Conservation (phyloP, 495 filamentous ascomycete species). For the Parathielavia appendiculata region DNA sequence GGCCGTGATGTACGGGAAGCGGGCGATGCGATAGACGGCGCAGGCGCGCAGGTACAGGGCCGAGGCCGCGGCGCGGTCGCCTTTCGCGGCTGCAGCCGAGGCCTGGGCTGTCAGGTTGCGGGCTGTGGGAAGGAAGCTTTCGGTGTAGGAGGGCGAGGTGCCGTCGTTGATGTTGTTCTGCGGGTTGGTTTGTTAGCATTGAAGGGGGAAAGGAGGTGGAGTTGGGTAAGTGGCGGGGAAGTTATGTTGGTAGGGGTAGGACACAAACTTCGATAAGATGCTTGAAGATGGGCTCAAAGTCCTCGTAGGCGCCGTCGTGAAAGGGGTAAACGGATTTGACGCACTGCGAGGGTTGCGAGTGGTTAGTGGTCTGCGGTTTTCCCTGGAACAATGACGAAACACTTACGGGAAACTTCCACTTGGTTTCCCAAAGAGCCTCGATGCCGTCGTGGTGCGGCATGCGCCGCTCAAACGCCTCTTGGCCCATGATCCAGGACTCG, state of each 20-base stretch:
- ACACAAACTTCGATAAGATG: conserved; percentile 51
- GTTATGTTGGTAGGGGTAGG: neutral
- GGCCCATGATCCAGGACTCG: conserved; percentile 36
- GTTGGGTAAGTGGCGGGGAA: no score
- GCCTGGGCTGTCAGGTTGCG: conserved; percentile 48
- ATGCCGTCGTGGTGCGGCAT: conserved; percentile 67
- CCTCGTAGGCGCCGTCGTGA: conserved; percentile 63
- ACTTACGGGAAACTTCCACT: conserved; percentile 66
- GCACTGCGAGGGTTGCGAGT: conserved; percentile 37
- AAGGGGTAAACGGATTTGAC: conserved; percentile 68
- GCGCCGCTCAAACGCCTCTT: conserved; percentile 37
- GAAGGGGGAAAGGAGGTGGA: neutral
- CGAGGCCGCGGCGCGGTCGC: conserved; percentile 43
- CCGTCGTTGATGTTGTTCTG: conserved; percentile 59
- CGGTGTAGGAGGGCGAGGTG: conserved; percentile 58
- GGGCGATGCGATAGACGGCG: conserved; percentile 65
- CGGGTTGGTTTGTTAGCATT: neutral
- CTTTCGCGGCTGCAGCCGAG: conserved; percentile 36
- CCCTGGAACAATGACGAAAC: neutral
- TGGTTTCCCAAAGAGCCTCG: conserved; percentile 71
- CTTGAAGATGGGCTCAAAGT: conserved; percentile 69
- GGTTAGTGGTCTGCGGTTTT: neutral
- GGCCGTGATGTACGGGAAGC: conserved; percentile 64
- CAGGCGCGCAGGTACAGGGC: conserved; percentile 65
- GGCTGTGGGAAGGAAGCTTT: conserved; percentile 55